These are phyloP conservation scores for Nicotiana tomentosiformis DNA, from an alignment of 257 asterid genomes.

Conservation along the genomic window DNA sequence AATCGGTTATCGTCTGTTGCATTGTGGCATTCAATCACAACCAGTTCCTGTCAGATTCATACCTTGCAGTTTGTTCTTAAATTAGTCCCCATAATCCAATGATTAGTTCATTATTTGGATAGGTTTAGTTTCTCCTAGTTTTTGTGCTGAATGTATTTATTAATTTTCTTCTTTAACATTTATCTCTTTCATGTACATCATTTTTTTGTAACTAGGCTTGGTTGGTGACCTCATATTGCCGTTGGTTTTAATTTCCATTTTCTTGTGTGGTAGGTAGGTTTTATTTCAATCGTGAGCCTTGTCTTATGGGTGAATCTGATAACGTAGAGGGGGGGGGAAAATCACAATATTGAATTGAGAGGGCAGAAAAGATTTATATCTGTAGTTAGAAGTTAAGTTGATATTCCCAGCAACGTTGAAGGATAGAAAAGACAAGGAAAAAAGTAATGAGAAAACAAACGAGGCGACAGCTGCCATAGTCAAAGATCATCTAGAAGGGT, in stretches of 20 bases:
- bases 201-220: not conserved
- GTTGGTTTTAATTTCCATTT: not conserved
- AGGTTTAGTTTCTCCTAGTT: not conserved
- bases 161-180: not conserved
- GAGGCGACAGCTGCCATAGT: too few species aligned
- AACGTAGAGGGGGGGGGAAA: too few species aligned
- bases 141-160: not conserved
- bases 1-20: not conserved
- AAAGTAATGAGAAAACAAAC: too few species aligned
- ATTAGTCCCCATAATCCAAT: constrained; percentile 5
- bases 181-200: not conserved
- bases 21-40: not conserved
- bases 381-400: too few species aligned
- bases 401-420: too few species aligned
- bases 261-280: not conserved
- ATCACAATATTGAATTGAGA: too few species aligned
- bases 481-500: too few species aligned
- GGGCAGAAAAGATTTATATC: too few species aligned
- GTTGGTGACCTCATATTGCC: not conserved
- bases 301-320: too few species aligned
- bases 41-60: not conserved
- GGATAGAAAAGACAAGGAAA: too few species aligned
- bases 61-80: constrained; percentile 20
- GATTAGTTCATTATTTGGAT: constrained; percentile 19
- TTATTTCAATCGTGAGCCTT: not conserved